Evolutionary conservation across 805 yeast species (phyloP), one percentile per base, ranked within the genome.

Genomic region (Candida xyloterini): DNA sequence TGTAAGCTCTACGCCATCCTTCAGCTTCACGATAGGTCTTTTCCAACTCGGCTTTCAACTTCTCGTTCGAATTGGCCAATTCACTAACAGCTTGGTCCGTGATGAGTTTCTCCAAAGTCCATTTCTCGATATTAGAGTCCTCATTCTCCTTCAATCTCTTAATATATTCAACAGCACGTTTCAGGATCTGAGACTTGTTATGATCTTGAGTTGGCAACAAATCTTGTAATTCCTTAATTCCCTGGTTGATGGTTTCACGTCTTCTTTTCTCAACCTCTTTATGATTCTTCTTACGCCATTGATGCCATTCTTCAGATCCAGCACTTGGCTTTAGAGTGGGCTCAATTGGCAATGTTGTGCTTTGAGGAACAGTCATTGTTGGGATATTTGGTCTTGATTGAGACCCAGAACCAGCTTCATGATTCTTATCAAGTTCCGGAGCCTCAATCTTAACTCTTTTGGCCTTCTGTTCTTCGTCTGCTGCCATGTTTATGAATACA

Each of bases 231-330:
- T 81, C 86, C 53, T 78, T 79, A 56, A 90, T 88, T n/a, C 96
- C 96, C 29, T 73, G 68, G 64, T 88, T 90, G 58, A 90, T 90
- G 33, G 81, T 77, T 59, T 89, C 95, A 57, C 97, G 78, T 63
- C 97, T 78, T 53, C 96, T 79, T 58, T 95, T 76, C 66, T 90
- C 97, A 15, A 90, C 97, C 65, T 90, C 96, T 65, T 89, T 90
- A 68, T 93, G 99, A 63, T 88, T 90, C 53, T 86, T 86, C 55
- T 84, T 81, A 55, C 96, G 79, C 59, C 79, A 78, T 45, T 73
- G 74, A 57, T 83, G 88, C 91, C 93, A 85, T 60, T 84, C 95
- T 31, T 81, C 87, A 22, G 83, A 64, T n/a, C 93, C 93, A 31
- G 81, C 83, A 9, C 66, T 57, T 3, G 90, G 87, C 60, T 79